These are phyloP conservation scores for Leccinum aurantiacum DNA, from an alignment of 768 basidiomycete genomes.

Conservation along the genomic window DNA sequence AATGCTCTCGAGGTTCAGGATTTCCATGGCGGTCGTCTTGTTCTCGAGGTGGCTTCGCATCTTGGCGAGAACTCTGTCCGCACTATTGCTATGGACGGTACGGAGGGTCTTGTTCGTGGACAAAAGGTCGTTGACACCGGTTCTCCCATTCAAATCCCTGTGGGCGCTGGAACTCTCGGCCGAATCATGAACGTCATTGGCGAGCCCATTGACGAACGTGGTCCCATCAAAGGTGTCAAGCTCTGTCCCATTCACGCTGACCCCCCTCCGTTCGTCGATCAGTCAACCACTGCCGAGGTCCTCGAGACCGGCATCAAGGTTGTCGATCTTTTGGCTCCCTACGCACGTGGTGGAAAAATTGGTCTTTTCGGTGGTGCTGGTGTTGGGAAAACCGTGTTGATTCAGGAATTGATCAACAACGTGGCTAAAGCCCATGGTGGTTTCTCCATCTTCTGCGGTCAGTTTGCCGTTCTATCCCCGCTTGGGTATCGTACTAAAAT, in stretches of 20 bases:
- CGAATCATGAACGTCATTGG: conserved; percentile 99
- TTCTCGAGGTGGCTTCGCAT: conserved; percentile 98
- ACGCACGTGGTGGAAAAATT: conserved; percentile 99
- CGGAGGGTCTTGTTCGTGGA: conserved; percentile 99
- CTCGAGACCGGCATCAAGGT: conserved; percentile 99
- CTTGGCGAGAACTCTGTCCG: conserved; percentile 99
- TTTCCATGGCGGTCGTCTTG: conserved; percentile 93
- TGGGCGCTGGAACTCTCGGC: conserved; percentile 91
- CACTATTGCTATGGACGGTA: conserved; percentile 99
- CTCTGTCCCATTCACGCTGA: conserved; percentile 94
- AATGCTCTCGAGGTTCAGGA: conserved; percentile 98
- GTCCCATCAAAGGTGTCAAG: conserved; percentile 96
- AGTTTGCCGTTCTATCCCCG: conserved; percentile 21
- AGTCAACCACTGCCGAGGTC: conserved; percentile 98
- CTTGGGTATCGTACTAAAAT: conserved; percentile 7
- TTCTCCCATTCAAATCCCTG: conserved; percentile 93
- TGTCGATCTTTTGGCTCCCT: conserved; percentile 98
- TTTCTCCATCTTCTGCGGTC: conserved; percentile 99
- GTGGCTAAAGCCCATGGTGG: conserved; percentile 99
- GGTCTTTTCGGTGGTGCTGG: conserved; percentile 99
- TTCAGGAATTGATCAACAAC: conserved; percentile 99
- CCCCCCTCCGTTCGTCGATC: conserved; percentile 95
- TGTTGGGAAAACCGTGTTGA: conserved; percentile 99
- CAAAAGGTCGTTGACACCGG: conserved; percentile 97
- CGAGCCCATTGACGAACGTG: conserved; percentile 99